phyloP scores from a whole-genome alignment of 306 rosid genomes.

The Luffa aegyptiaca region DNA sequence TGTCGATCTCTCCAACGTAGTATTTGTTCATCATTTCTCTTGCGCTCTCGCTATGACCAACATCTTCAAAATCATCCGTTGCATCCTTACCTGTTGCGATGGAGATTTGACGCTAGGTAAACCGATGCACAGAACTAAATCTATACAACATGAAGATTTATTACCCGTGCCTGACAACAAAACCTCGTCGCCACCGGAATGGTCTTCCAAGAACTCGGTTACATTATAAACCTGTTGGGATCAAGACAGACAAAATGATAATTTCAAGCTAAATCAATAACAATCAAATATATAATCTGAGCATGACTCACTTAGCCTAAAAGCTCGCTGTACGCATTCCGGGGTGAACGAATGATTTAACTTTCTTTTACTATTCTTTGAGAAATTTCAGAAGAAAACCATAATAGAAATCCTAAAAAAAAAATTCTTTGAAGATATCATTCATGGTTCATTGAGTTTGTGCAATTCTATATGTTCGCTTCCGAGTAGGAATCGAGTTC shows the following conservation, averaged over 20 bases:
- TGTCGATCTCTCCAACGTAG: constrained; percentile 34
- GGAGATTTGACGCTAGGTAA: not conserved
- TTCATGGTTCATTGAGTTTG: not conserved
- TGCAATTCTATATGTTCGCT: not conserved
- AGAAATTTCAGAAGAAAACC: not conserved
- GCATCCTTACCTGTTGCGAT: constrained; percentile 35
- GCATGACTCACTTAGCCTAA: not conserved
- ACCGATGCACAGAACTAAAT: not conserved
- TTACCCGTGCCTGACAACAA: constrained; percentile 39
- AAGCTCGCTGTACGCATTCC: not conserved
- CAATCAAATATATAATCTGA: not conserved
- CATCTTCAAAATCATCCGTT: constrained; percentile 55
- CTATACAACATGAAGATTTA: not conserved
- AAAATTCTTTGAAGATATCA: not conserved
- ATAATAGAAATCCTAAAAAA: not conserved
- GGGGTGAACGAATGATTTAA: not conserved
- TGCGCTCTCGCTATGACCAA: constrained; percentile 43
- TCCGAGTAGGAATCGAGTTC: not conserved
- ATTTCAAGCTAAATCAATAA: not conserved
- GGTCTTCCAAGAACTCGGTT: constrained; percentile 43
- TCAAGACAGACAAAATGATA: not conserved
- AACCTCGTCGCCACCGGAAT: constrained; percentile 49
- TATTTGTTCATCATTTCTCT: constrained; percentile 34
- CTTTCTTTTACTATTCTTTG: not conserved
- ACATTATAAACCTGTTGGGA: constrained; percentile 38